These are phyloP conservation scores for Vinca minor DNA, from an alignment of 257 asterid genomes.

Conservation along the genomic window DNA sequence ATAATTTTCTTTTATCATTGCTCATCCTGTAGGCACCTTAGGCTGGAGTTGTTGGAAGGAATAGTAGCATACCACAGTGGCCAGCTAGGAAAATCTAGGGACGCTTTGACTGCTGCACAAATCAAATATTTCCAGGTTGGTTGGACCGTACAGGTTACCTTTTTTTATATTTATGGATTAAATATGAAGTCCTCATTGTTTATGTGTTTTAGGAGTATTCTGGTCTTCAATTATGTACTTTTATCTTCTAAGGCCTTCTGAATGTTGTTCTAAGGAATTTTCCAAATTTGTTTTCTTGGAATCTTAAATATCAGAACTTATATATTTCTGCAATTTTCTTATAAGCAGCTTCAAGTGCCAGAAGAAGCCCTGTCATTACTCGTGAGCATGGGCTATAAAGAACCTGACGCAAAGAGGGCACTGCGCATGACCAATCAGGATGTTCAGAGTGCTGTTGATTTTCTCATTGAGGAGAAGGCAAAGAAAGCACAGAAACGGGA, in stretches of 20 bases:
- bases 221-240: too few species aligned
- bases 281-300: too few species aligned
- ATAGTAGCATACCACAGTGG: constrained; percentile 78
- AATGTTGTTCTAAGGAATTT: too few species aligned
- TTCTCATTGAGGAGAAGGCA: constrained; percentile 65
- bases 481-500: constrained; percentile 43
- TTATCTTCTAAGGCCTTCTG: too few species aligned
- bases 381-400: constrained; percentile 79
- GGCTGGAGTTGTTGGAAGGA: constrained; percentile 90
- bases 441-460: constrained; percentile 65
- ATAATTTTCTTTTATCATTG: too few species aligned
- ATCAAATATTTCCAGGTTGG: constrained; percentile 58
- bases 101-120: constrained; percentile 59
- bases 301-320: too few species aligned
- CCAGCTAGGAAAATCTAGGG: constrained; percentile 54
- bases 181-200: too few species aligned
- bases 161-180: too few species aligned
- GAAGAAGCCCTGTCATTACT: constrained; percentile 67
- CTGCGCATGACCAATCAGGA: constrained; percentile 81
- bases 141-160: neutral
- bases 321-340: too few species aligned
- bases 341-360: constrained; percentile 74
- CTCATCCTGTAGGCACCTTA: constrained; percentile 49
- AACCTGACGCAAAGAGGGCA: constrained; percentile 76
- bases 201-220: too few species aligned